phyloP scores from a whole-genome alignment of 371 early-diverging fungal genomes.

The Lichtheimia hyalospora region DNA sequence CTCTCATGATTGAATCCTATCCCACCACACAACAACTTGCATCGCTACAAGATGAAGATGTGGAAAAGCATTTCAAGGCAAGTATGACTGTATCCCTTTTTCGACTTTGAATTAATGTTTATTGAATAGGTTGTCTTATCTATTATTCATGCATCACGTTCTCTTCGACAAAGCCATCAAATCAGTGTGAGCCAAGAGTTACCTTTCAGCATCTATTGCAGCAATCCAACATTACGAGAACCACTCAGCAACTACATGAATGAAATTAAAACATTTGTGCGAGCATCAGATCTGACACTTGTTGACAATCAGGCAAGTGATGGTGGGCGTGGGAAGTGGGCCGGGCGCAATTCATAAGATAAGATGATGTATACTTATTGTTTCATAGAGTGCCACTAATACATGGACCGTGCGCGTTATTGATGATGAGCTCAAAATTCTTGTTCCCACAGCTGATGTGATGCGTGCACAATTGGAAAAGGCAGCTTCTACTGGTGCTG shows the following conservation, averaged over 20 bases:
- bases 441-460: slow-evolving; percentile 44
- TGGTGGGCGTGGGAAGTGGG: neutral
- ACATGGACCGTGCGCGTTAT: slow-evolving; percentile 34
- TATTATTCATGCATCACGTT: slow-evolving; percentile 65
- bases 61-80: slow-evolving; percentile 62
- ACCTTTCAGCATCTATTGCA: slow-evolving; percentile 54
- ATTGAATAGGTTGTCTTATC: slow-evolving; percentile 39
- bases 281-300: slow-evolving; percentile 37
- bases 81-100: neutral
- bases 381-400: slow-evolving; percentile 3
- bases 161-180: slow-evolving; percentile 63
- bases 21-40: slow-evolving; percentile 39
- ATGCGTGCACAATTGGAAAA: slow-evolving; percentile 36
- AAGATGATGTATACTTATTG: neutral
- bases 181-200: slow-evolving; percentile 50
- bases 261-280: slow-evolving; percentile 47
- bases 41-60: slow-evolving; percentile 36
- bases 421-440: slow-evolving; percentile 40
- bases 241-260: slow-evolving; percentile 38
- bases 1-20: slow-evolving; percentile 59
- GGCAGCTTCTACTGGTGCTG: slow-evolving; percentile 30
- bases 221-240: slow-evolving; percentile 28
- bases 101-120: no score
- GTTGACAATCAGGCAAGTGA: slow-evolving; percentile 22
- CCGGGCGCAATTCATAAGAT: neutral